phyloP scores from a whole-genome alignment of 768 basidiomycete species.

The Mycena amicta region DNA sequence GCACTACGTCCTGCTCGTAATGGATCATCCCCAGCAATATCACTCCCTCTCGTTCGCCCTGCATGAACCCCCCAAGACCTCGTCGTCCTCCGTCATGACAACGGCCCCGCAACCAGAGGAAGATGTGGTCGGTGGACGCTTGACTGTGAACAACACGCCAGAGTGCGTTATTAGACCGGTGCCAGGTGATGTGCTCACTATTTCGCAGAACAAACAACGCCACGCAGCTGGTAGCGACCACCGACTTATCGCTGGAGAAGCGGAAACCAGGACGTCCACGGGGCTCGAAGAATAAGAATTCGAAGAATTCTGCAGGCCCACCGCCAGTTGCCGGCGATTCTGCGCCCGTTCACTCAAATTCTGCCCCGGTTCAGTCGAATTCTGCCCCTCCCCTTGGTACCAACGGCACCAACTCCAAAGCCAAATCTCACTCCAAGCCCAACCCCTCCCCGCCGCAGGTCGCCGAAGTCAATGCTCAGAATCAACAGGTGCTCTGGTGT shows the following conservation, averaged over 20 bases:
- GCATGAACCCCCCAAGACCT: not conserved
- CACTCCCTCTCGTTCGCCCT: not conserved
- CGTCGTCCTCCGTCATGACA: not conserved
- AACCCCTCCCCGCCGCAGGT: conserved; percentile 32
- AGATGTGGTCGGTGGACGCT: conserved; percentile 2
- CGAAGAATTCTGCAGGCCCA: not conserved
- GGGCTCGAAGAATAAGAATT: conserved; percentile 72
- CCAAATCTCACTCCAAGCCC: conserved; percentile 24
- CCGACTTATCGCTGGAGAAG: conserved; percentile 35
- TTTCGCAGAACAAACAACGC: not conserved
- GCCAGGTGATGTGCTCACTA: not conserved
- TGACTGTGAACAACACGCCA: not conserved
- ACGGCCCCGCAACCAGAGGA: conserved; percentile 25
- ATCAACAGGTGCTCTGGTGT: conserved; percentile 49
- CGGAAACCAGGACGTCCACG: conserved; percentile 78
- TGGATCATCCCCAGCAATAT: too few relatives aligned
- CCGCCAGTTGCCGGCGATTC: not conserved
- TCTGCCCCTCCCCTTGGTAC: conserved; percentile 44
- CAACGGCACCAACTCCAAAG: conserved; percentile 28
- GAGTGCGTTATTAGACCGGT: not conserved
- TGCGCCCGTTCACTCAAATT: not conserved
- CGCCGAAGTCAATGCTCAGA: conserved; percentile 52
- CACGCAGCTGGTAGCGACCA: not conserved
- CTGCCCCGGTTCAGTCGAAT: not conserved
- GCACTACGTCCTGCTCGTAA: too few relatives aligned